Conservation (phyloP, 257 asterid species). For the Verbena officinalis region DNA sequence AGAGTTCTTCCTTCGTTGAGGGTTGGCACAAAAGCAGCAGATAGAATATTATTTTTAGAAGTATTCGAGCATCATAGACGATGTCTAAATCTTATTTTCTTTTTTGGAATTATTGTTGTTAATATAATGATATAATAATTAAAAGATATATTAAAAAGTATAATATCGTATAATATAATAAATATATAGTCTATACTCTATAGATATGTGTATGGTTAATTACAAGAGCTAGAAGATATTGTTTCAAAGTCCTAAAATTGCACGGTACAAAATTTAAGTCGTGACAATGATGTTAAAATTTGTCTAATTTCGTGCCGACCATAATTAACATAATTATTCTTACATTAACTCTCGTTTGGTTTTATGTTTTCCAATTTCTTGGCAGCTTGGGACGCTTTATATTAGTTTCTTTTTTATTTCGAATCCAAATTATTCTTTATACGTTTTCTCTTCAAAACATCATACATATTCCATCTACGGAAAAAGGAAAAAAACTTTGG, state of each 20-base stretch:
- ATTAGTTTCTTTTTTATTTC: background rate
- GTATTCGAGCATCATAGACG: no score
- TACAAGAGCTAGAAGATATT: background rate
- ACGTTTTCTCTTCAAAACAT: background rate
- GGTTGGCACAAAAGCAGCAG: no score
- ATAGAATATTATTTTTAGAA: no score
- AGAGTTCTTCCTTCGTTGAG: no score
- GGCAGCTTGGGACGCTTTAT: slow-evolving; percentile 16
- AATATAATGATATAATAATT: no score
- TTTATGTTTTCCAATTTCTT: background rate
- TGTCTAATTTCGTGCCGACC: slow-evolving; percentile 21
- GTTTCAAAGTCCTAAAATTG: background rate
- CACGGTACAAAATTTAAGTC: background rate
- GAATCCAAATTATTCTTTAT: background rate
- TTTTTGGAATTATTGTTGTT: no score
- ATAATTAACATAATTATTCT: background rate
- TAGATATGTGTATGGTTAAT: background rate
- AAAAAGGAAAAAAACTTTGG: background rate
- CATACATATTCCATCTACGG: background rate
- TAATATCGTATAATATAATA: no score
- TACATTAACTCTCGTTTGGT: background rate
- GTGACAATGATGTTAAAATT: slow-evolving; percentile 7
- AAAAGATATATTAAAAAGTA: no score
- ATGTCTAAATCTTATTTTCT: no score
- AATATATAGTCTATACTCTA: no score